These are phyloP conservation scores for Cladosporium colombiae DNA, from an alignment of 2,329 filamentous ascomycete species.

Conservation along the genomic window DNA sequence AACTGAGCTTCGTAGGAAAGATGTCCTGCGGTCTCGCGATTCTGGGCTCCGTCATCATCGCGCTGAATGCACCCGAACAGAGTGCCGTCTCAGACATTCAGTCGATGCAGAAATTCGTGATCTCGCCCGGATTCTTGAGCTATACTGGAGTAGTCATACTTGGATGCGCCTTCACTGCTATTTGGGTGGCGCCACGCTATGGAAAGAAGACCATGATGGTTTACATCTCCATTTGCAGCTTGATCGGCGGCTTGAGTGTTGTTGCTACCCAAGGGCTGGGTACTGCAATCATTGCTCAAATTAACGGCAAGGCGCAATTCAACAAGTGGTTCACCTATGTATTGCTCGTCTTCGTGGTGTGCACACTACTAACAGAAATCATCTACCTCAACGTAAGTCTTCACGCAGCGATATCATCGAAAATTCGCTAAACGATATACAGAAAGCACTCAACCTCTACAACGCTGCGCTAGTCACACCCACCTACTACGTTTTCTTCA, in stretches of 20 bases:
- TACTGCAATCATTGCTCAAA: conserved; percentile 85
- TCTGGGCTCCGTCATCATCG: conserved; percentile 88
- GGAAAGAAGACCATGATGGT: conserved; percentile 98
- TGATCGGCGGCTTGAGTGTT: conserved; percentile 90
- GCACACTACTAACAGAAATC: conserved; percentile 89
- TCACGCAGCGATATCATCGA: not conserved
- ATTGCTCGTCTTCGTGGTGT: conserved; percentile 83
- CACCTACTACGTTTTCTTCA: conserved; percentile 99
- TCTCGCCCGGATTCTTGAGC: conserved; percentile 79
- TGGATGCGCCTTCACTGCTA: conserved; percentile 68
- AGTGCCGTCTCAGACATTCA: conserved; percentile 85
- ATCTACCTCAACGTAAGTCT: conserved; percentile 89
- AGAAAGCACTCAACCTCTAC: conserved; percentile 98
- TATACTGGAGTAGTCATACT: conserved; percentile 83
- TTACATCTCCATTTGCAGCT: conserved; percentile 93
- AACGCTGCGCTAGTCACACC: conserved; percentile 96
- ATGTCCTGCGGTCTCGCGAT: conserved; percentile 96
- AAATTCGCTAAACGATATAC: conserved; percentile 29
- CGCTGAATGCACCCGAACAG: conserved; percentile 85
- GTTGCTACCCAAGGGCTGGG: conserved; percentile 93
- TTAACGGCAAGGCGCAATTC: conserved; percentile 79
- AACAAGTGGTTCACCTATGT: conserved; percentile 98
- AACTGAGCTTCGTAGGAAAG: conserved; percentile 92
- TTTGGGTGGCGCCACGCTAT: conserved; percentile 83
- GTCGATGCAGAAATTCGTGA: conserved; percentile 85